phyloP scores from a whole-genome alignment of 2,329 filamentous ascomycete genomes.

The Fusarium verticillioides region DNA sequence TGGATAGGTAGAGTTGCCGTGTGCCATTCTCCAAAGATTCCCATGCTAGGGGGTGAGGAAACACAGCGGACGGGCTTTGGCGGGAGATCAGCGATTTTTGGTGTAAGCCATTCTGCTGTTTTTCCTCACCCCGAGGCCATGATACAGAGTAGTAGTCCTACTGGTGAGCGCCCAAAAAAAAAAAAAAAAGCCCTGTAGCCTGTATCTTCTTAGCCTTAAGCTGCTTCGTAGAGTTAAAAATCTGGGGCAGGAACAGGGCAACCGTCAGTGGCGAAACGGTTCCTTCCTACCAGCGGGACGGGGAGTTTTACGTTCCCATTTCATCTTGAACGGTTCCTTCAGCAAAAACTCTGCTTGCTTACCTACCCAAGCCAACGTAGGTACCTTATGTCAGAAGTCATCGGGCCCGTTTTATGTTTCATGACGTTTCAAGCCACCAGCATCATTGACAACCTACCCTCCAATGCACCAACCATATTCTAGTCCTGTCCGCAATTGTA shows the following conservation, averaged over 20 bases:
- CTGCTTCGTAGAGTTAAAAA: conserved; percentile 34
- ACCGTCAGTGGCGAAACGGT: conserved; percentile 36
- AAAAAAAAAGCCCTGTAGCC: not conserved
- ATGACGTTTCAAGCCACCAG: conserved; percentile 25
- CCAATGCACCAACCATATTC: conserved; percentile 8
- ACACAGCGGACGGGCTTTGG: too few relatives aligned
- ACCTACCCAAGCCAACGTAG: conserved; percentile 7
- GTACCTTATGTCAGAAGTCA: not conserved
- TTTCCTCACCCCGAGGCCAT: not conserved
- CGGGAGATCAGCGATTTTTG: too few relatives aligned
- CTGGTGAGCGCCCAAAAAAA: not conserved
- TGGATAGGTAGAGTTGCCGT: not conserved
- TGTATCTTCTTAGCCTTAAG: not conserved
- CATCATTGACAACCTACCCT: conserved; percentile 18
- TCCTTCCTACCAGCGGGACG: conserved; percentile 26
- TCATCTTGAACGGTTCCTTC: conserved; percentile 9
- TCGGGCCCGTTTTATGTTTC: conserved; percentile 28
- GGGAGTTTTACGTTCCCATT: conserved; percentile 36
- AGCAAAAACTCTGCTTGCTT: conserved; percentile 15
- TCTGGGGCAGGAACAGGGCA: conserved; percentile 24
- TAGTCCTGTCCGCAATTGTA: not conserved
- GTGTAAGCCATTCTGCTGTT: too few relatives aligned
- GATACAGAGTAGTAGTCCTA: not conserved
- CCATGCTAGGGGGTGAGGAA: not conserved
- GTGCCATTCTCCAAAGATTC: not conserved